Base-by-base conservation (phyloP, 805 yeast genomes). In the Kodamaea jinghongensis region DNA sequence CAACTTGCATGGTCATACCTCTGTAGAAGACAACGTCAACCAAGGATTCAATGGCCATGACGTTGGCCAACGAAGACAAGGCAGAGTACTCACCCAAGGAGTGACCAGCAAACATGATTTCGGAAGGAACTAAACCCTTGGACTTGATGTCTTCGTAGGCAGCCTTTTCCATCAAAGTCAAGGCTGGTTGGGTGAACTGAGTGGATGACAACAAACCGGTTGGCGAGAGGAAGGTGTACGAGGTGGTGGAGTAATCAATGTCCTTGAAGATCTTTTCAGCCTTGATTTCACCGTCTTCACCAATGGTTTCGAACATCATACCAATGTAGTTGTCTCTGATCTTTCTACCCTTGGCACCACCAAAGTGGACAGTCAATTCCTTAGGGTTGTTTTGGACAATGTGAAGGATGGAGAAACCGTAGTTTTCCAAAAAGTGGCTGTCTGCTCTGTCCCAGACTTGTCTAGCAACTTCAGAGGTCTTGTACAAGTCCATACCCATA, bases 1-100 rank as follows among this genome's bases (percentile, higher is more conserved):
- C 99, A 50, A 93, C 99, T 75, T 93, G 99, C 99, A 93, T 93
- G 36, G 99, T 95, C 98, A 93, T 93, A 78, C 99, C 99, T 76
- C 99, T 84, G 79, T 93, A 95, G 78, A 93, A 93, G 39, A 91
- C 98, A 65, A 91, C 95, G 65, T 91, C 98, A 47, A 91, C 97
- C 52, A 91, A 76, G 4, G 95, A 85, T 72, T 93, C 99, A 55
- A 93, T 89, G 35, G 98, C 96, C 98, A 93, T 91, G 44, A 95
- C 97, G 63, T 93, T 96, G 39, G 96, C 99, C 57, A 93, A 75
- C 17, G 99, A 89, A 12, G 98, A 88, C 59, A 93, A 78, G 11
- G 99, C 98, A 52, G 97, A 93, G 66, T 93, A 93, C 70, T 93
- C 99, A 74, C 99, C 99, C 55, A 93, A 79, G 8, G 99, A 93